Evolutionary conservation across 1,284 basidiomycete species (phyloP).

Genomic region (Entoloma clypeatum): DNA sequence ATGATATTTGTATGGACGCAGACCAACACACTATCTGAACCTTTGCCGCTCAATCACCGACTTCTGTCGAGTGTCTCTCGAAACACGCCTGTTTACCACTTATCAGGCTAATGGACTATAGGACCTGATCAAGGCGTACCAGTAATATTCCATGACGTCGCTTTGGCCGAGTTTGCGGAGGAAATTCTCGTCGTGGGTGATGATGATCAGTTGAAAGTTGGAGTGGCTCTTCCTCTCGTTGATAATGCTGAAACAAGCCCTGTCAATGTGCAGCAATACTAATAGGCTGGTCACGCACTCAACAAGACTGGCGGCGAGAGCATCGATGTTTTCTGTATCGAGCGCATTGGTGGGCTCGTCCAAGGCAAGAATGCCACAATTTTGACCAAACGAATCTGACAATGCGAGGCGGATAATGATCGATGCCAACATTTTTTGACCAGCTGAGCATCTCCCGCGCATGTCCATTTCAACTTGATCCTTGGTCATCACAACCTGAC

Average conservation of each 20-base stretch:
- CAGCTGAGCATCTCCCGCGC: constrained; percentile 97
- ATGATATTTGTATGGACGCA: neutral
- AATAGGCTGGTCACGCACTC: constrained; percentile 58
- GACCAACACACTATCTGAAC: constrained; percentile 44
- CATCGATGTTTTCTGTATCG: constrained; percentile 95
- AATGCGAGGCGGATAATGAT: constrained; percentile 98
- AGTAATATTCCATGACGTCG: constrained; percentile 90
- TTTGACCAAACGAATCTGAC: constrained; percentile 96
- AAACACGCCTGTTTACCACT: constrained; percentile 37
- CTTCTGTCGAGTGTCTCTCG: constrained; percentile 62
- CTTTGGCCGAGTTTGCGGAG: constrained; percentile 78
- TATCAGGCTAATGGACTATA: constrained; percentile 10
- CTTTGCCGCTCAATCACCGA: constrained; percentile 68
- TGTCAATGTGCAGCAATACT: neutral
- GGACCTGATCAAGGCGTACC: constrained; percentile 45
- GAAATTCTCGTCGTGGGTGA: constrained; percentile 94
- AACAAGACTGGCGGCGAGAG: constrained; percentile 85
- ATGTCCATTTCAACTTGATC: constrained; percentile 99
- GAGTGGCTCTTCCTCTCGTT: constrained; percentile 84
- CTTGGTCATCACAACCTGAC: constrained; percentile 95
- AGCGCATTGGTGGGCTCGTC: constrained; percentile 99
- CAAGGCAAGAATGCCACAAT: constrained; percentile 95
- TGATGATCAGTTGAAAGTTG: constrained; percentile 97
- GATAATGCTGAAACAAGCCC: constrained; percentile 66
- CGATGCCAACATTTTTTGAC: constrained; percentile 98